phyloP scores from a whole-genome alignment of 768 basidiomycete genomes.

The Russula sp. region DNA sequence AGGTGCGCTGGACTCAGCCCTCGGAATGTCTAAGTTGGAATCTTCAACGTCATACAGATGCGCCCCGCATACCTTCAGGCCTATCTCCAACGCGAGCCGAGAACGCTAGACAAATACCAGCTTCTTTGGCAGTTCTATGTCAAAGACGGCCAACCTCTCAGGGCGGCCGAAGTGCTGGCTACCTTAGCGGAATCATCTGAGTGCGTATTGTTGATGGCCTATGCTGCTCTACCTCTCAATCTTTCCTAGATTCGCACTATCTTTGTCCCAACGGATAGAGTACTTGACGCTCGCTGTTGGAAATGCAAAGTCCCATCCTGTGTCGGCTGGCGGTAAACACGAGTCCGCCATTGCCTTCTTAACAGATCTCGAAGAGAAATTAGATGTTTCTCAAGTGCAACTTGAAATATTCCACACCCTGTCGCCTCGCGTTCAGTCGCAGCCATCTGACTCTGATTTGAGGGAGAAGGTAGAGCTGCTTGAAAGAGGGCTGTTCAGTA shows the following conservation, averaged over 20 bases:
- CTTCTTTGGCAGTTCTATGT: slow-evolving; percentile 97
- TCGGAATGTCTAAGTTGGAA: slow-evolving; percentile 7
- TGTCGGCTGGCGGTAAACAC: slow-evolving; percentile 67
- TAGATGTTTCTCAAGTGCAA: slow-evolving; percentile 96
- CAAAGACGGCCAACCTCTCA: slow-evolving; percentile 78
- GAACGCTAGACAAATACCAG: slow-evolving; percentile 76
- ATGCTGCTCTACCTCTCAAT: background rate
- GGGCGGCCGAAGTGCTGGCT: slow-evolving; percentile 83
- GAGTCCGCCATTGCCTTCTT: slow-evolving; percentile 93
- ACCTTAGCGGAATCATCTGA: slow-evolving; percentile 78
- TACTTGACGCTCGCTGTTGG: slow-evolving; percentile 92
- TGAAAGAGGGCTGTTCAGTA: slow-evolving; percentile 58
- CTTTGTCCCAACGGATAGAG: slow-evolving; percentile 74
- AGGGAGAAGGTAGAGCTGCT: slow-evolving; percentile 58
- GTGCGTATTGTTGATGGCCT: slow-evolving; percentile 40
- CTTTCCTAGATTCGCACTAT: slow-evolving; percentile 50
- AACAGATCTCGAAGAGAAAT: slow-evolving; percentile 91
- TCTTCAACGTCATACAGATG: slow-evolving; percentile 44
- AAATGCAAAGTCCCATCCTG: slow-evolving; percentile 92
- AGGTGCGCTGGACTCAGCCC: slow-evolving; percentile 46
- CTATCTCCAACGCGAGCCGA: slow-evolving; percentile 77
- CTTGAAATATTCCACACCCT: slow-evolving; percentile 79
- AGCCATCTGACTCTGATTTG: slow-evolving; percentile 40
- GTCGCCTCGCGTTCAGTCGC: slow-evolving; percentile 53
- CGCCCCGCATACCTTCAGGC: slow-evolving; percentile 84